Evolutionary conservation across 2,329 filamentous ascomycete species (phyloP), one percentile per base, ranked within the genome.

Genomic region (Nemania abortiva): DNA sequence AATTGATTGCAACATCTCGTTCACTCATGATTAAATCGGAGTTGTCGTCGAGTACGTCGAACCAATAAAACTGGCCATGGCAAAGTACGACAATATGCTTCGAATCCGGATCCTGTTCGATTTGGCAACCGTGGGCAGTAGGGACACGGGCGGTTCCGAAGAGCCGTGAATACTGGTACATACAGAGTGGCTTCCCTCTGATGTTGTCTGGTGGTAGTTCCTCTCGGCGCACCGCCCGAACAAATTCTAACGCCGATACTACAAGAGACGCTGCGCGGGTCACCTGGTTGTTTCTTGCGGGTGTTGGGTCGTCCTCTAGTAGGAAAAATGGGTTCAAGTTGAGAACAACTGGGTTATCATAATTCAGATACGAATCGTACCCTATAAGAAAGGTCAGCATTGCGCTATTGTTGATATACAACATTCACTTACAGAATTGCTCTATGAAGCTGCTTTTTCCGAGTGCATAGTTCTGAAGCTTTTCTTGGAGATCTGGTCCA

Each of bases 291-390:
- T 98, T 98, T 72, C 96, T 89, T 54, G 95, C 95, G 2, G 96
- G 96, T 1, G 96, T 99, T 0, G 96, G 96, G 77, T 99, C 96
- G 84, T 99, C 96, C 81, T 98, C 96, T 61, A 99, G 86, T 65
- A 99, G 85, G 84, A 99, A 99, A 83, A 99, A 99, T 0, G 96
- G 96, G 77, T 99, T 99, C 72, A 99, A 84, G 82, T 99, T 98
- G 74, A 99, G 87, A 49, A 99, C 96, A 49, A 99, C 96, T 0
- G 96, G 95, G 77, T 98, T 98, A 79, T 98, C 96, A 78, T 92
- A 99, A 82, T 98, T 98, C 71, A 99, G 86, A 78, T 98, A 99
- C 34, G 96, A 98, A 80, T 99, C 96, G 79, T 98, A 98, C 96
- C 95, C 95, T 97, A 70, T 50, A 57, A 39, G 72, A 6, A 42